Conservation (phyloP, 768 basidiomycete species). For the Hygrocybe punicea region DNA sequence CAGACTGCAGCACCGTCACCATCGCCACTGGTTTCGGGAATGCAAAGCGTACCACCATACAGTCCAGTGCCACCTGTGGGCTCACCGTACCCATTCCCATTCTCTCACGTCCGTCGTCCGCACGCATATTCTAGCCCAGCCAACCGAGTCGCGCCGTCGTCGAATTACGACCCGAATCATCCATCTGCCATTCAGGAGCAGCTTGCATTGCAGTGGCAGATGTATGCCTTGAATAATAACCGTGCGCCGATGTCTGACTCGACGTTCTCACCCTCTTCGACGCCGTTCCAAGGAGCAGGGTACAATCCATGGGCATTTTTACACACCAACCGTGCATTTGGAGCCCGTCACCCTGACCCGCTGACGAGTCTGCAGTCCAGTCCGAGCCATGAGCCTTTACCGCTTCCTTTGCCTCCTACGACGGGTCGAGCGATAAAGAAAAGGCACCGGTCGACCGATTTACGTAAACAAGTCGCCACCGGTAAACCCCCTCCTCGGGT, state of each 20-base stretch:
- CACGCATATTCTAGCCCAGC: slow-evolving; percentile 38
- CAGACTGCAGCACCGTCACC: slow-evolving; percentile 73
- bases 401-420: slow-evolving; percentile 48
- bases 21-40: slow-evolving; percentile 57
- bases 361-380: slow-evolving; percentile 66
- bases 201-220: slow-evolving; percentile 72
- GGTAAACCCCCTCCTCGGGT: slow-evolving; percentile 72
- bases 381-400: slow-evolving; percentile 65
- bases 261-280: slow-evolving; percentile 71
- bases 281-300: slow-evolving; percentile 61
- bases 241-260: slow-evolving; percentile 60
- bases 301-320: slow-evolving; percentile 75
- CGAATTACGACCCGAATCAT: slow-evolving; percentile 43
- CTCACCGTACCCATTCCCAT: slow-evolving; percentile 79
- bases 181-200: slow-evolving; percentile 59
- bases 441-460: slow-evolving; percentile 38
- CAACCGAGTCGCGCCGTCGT: slow-evolving; percentile 29
- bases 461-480: slow-evolving; percentile 25
- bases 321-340: slow-evolving; percentile 52
- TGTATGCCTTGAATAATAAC: slow-evolving; percentile 69
- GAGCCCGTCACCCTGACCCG: slow-evolving; percentile 30
- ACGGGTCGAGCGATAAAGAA: slow-evolving; percentile 48
- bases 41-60: slow-evolving; percentile 44
- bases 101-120: slow-evolving; percentile 64
- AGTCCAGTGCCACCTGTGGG: slow-evolving; percentile 59